Base-by-base conservation (phyloP, 768 basidiomycete species). In the Pulveroboletus sp. region DNA sequence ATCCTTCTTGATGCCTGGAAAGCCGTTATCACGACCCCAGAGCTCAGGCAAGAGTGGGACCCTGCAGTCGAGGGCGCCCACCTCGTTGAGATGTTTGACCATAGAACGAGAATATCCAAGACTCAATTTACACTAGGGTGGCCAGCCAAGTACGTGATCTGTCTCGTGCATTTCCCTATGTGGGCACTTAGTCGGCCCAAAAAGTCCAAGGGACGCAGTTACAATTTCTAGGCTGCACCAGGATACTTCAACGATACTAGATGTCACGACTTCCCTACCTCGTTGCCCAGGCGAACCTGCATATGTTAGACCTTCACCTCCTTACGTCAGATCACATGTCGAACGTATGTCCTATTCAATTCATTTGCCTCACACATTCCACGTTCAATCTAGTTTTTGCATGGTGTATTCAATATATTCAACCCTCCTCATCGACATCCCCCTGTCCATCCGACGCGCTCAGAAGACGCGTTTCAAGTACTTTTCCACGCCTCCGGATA, bases 91-190 rank as follows among this genome's bases (percentile, higher is more conserved):
- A 76, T 90, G 70, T 80, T 95, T 49, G 94, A 96, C 68, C 81
- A 82, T 36, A 78, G 79, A 54, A 95, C 92, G 8, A 75, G 93
- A 52, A 86, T 99, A 61, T 78, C 80, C 18, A 92, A 89, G 72
- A 96, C 93, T 0, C 89, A 92, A 55, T 97, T 91, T 65, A 84
- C 84, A 7, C 70, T 99, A 9, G 95, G 95, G 1, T 99, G 95
- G 95, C 95, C 95, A 49, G 93, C 93, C 49, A 93, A 86, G 93
- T 95, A 63, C 61, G 91, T 78, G 60, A 89, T 76, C 13, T 31
- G 15, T 35, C 46, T 43, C 5, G 36, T 21, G 31, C 38, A 6
- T 53, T 18, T 54, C 17, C 6, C 33, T 14, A 50, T 24, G 30
- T 49, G 31, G 24, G 21, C 45, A 43, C 51, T 58, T 31, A 57